phyloP scores from a whole-genome alignment of 1,284 basidiomycete species.

The Takashimella tepidaria region DNA sequence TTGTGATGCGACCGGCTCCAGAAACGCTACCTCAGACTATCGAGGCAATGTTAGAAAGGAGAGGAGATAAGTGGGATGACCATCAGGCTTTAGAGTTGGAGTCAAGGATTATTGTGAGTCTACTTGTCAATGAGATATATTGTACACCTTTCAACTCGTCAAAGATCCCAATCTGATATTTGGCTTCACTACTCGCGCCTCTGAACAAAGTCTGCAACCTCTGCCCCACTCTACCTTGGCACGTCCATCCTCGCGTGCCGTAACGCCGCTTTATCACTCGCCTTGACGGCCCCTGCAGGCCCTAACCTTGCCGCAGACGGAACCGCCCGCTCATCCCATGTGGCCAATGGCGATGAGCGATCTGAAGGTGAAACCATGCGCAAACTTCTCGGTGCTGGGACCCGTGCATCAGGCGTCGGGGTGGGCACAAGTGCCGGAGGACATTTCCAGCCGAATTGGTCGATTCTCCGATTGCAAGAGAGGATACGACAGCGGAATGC shows the following conservation, averaged over 20 bases:
- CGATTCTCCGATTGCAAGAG: conserved; percentile 33
- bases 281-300: conserved; percentile 40
- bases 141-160: too few relatives aligned
- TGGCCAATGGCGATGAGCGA: conserved; percentile 14
- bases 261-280: conserved; percentile 43
- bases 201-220: conserved; percentile 48
- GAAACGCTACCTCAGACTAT: conserved; percentile 44
- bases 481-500: conserved; percentile 16
- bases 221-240: conserved; percentile 47
- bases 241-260: conserved; percentile 45
- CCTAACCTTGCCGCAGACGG: conserved; percentile 39
- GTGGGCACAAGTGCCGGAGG: conserved; percentile 2
- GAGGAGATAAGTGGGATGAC: conserved; percentile 43
- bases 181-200: too few relatives aligned
- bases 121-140: conserved; percentile 10
- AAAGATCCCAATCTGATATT: too few relatives aligned
- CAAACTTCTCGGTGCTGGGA: conserved; percentile 33
- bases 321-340: conserved; percentile 16
- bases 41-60: conserved; percentile 42
- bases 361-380: conserved; percentile 31
- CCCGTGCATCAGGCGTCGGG: conserved; percentile 3
- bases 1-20: conserved; percentile 47
- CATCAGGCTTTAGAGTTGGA: conserved; percentile 44
- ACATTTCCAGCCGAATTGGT: conserved; percentile 39
- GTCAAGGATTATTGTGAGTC: conserved; percentile 45